Base-by-base conservation (phyloP, 139 green algal genomes). In the Mesotaenium endlicherianum region DNA sequence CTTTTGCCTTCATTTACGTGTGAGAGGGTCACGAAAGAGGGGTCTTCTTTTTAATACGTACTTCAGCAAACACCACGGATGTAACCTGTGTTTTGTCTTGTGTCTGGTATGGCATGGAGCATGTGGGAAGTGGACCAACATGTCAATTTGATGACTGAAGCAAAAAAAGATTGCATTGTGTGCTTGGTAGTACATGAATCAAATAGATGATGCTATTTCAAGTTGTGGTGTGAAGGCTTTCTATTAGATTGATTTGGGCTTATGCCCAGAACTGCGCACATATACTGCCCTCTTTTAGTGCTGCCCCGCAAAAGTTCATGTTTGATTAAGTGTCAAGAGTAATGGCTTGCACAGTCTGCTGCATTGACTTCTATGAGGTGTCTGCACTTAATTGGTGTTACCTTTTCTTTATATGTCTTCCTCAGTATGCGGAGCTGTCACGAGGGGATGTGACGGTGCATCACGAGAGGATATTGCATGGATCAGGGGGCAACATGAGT, bases 401-500 rank as follows among this genome's bases (percentile, higher is more conserved):
- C 26, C 26, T 64, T 64, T 26, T 64, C 53, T 64, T 64, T 64
- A 26, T 64, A 34, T 41, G 38, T 74, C 36, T 11, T 20, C 60
- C 49, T 30, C 38, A 77, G 72, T 39, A 87, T 39, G 88, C 89
- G 39, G 81, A 89, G 1, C 86, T 91, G 42, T 69, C 70, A n/a
- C 83, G 87, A 1, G 90, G 91, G 16, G 89, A 92, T 76, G 79
- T 93, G 36, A 93, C 89, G 0, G 91, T 94, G 31, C 91, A 94
- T 67, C 81, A 92, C 64, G 91, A 94, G 81, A 70, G 87, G 8
- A 86, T 91, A 2, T 53, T 91, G 5, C 90, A 93, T 41, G 85
- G 89, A 70, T 88, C 59, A 47, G 89, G 86, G 1, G 88, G 91
- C 53, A 94, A 94, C 77, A 64, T 68, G 30, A 88, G 70, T 2